Evolutionary conservation across 192 early-diverging fungal genomes (phyloP), one percentile per base, ranked within the genome.

Genomic region (Coemansia sp.): DNA sequence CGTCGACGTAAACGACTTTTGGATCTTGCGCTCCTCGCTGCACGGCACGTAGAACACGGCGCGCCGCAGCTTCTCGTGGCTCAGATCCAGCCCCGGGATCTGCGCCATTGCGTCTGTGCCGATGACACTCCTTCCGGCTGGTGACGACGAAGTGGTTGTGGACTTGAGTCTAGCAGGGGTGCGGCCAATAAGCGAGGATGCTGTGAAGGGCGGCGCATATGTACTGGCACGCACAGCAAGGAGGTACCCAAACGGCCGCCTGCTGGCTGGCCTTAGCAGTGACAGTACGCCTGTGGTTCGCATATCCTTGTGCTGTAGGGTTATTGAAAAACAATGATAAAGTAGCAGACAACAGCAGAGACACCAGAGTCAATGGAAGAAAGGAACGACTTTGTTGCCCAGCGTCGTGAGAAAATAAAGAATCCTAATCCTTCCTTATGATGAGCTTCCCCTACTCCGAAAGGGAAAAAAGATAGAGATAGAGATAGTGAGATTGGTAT

Each of bases 21-120:
- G 84, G 26, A 98, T 81, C 66, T 95, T 96, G 67, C 93, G 87
- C 59, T 92, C 91, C 46, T 96, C 94, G 73, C 93, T 94, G 67
- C 89, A 89, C 21, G 92, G 90, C 18, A 93, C 90, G n/a, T 81
- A 81, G 57, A 81, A 76, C 12, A 81, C 62, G 0, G 79, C 63
- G 10, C 79, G 79, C 8, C 79, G 73, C 29, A 76, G 68, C 20
- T 57, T 59, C 49, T 65, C 64, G 46, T 40, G 26, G 20, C 48
- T 35, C 20, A 76, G 67, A 7, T 66, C 59, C 0, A 81, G 66
- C 4, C 68, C 78, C 2, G 73, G 74, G n/a, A 75, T 69, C 0
- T 70, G 73, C 42, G 67, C 68, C 57, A 64, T 40, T 2, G 62
- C 5, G 10, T 46, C 48, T 0, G 45, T 15, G 25, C 37, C 39